These are phyloP conservation scores for Jamesozyma gamospora DNA, from an alignment of 805 yeast species.

Conservation along the genomic window DNA sequence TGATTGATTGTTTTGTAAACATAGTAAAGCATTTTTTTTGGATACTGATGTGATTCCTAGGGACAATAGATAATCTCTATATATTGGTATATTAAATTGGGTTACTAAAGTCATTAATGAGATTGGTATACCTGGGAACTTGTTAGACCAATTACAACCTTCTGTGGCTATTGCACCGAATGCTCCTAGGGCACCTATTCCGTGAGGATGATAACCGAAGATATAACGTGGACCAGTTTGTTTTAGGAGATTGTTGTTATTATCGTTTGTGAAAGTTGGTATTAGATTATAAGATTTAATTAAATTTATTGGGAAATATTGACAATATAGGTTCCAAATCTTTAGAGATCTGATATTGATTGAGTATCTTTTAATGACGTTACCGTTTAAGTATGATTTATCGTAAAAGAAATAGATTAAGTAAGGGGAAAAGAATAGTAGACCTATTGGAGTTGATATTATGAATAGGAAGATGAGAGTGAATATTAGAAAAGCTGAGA, in stretches of 20 bases:
- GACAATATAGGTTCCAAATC: conserved; percentile 63
- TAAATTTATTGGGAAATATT: conserved; percentile 70
- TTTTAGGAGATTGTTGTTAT: conserved; percentile 2
- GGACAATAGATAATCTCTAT: conserved; percentile 73
- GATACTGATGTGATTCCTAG: conserved; percentile 82
- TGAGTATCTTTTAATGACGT: conserved; percentile 47
- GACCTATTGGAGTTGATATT: conserved; percentile 49
- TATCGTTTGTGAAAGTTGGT: conserved; percentile 48
- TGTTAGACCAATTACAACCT: conserved; percentile 55
- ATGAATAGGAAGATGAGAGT: conserved; percentile 45
- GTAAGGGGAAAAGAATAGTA: conserved; percentile 64
- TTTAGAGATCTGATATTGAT: conserved; percentile 43
- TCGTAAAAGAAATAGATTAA: conserved; percentile 47
- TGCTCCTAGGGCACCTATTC: conserved; percentile 86
- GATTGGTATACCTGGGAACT: conserved; percentile 77
- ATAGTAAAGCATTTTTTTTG: conserved; percentile 54
- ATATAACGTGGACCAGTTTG: conserved; percentile 61
- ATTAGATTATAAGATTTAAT: conserved; percentile 58
- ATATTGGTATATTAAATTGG: conserved; percentile 76
- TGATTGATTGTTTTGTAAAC: conserved; percentile 57
- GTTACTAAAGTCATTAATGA: conserved; percentile 72
- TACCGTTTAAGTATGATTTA: conserved; percentile 68
- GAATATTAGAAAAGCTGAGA: conserved; percentile 49
- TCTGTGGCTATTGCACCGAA: conserved; percentile 79
- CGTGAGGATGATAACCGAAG: conserved; percentile 95